A percentile compares a stretch with the other conserved stretches of the same genome.
phyloP scores from a whole-genome alignment of 257 asterid species.

The Nicotiana paniculata region DNA sequence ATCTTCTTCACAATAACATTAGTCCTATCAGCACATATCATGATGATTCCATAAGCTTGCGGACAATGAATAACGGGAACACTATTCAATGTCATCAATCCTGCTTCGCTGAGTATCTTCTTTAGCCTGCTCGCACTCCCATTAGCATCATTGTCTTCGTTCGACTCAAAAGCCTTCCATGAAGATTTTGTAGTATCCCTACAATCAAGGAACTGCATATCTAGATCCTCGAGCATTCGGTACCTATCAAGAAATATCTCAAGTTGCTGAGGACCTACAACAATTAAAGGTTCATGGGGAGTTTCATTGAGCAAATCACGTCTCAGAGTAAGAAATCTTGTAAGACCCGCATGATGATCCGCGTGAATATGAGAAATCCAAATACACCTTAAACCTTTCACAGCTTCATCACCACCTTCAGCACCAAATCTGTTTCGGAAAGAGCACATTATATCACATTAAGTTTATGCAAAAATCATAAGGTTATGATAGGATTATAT shows the following conservation, averaged over 20 bases:
- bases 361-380: slow-evolving; percentile 98
- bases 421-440: slow-evolving; percentile 51
- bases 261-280: slow-evolving; percentile 79
- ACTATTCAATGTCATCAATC: slow-evolving; percentile 52
- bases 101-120: slow-evolving; percentile 24
- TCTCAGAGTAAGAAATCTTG: slow-evolving; percentile 78
- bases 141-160: slow-evolving; percentile 14
- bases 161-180: slow-evolving; percentile 34
- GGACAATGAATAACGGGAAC: slow-evolving; percentile 87
- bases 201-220: slow-evolving; percentile 86
- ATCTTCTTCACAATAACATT: slow-evolving; percentile 48
- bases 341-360: slow-evolving; percentile 88
- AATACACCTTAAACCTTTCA: slow-evolving; percentile 58
- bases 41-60: slow-evolving; percentile 63
- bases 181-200: slow-evolving; percentile 54
- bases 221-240: slow-evolving; percentile 83
- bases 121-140: background rate
- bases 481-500: background rate
- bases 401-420: slow-evolving; percentile 70
- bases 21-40: slow-evolving; percentile 49
- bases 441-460: background rate
- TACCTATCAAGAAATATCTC: slow-evolving; percentile 80
- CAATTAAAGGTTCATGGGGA: slow-evolving; percentile 61
- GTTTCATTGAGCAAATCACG: slow-evolving; percentile 50
- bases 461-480: background rate